Conservation (phyloP, 345 rosid genomes). For the Dipteronia sinensis region DNA sequence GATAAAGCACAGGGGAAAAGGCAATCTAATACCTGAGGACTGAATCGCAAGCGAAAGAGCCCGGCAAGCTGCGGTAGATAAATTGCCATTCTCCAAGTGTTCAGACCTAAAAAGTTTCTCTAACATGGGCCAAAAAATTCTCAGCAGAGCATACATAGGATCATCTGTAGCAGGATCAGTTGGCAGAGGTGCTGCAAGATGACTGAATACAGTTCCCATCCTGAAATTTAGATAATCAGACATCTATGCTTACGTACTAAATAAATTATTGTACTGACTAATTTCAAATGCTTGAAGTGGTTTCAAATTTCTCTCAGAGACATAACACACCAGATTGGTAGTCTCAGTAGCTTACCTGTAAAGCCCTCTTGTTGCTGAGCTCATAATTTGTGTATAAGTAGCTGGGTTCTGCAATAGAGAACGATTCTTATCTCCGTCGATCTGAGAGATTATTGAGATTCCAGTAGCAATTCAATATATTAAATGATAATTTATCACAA, state of each 20-base stretch:
- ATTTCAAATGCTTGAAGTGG: not conserved
- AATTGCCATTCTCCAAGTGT: slow-evolving; percentile 80
- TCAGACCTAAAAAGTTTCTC: slow-evolving; percentile 82
- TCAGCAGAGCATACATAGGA: slow-evolving; percentile 62
- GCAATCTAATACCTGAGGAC: slow-evolving; percentile 65
- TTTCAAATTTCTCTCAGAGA: slow-evolving; percentile 14
- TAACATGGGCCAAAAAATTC: slow-evolving; percentile 87
- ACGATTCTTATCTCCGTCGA: slow-evolving; percentile 55
- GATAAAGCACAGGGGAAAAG: not conserved
- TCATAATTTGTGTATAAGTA: slow-evolving; percentile 58
- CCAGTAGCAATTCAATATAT: slow-evolving; percentile 12
- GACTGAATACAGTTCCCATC: slow-evolving; percentile 86
- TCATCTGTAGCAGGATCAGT: slow-evolving; percentile 57
- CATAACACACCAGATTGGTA: slow-evolving; percentile 14
- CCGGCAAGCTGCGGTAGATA: slow-evolving; percentile 86
- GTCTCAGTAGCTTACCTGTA: slow-evolving; percentile 57
- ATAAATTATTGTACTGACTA: not conserved
- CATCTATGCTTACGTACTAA: not conserved
- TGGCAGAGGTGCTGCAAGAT: slow-evolving; percentile 56
- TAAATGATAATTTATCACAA: not conserved
- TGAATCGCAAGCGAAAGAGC: slow-evolving; percentile 93
- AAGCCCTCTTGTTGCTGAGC: slow-evolving; percentile 77
- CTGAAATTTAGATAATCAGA: slow-evolving; percentile 38
- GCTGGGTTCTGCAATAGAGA: slow-evolving; percentile 73
- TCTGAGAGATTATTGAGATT: slow-evolving; percentile 46